Conservation (phyloP, 306 rosid species). For the Bauhinia variegata region DNA sequence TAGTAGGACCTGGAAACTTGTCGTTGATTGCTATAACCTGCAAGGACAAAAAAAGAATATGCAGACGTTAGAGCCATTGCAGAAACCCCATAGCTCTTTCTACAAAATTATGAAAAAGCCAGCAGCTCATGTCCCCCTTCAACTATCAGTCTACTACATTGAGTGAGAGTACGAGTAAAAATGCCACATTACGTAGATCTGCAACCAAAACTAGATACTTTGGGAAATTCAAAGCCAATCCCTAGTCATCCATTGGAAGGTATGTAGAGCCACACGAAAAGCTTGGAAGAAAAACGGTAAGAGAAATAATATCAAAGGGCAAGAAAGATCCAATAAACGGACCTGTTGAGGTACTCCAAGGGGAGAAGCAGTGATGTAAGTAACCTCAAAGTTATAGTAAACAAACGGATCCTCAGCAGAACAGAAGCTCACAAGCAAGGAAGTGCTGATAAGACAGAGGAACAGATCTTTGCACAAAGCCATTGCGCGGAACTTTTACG, state of each 20-base stretch:
- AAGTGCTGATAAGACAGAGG: slow-evolving; percentile 38
- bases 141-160: no score
- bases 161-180: no score
- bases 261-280: slow-evolving; percentile 18
- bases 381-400: slow-evolving; percentile 47
- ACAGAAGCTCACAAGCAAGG: slow-evolving; percentile 43
- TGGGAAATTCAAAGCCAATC: slow-evolving; percentile 35
- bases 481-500: slow-evolving; percentile 34
- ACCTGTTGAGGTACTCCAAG: slow-evolving; percentile 61
- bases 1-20: slow-evolving; percentile 83
- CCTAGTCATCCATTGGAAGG: slow-evolving; percentile 25
- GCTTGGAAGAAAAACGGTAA: background rate
- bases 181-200: slow-evolving; percentile 36
- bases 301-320: background rate
- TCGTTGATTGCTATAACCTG: slow-evolving; percentile 90
- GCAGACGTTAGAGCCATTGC: slow-evolving; percentile 28
- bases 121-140: no score
- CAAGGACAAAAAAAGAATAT: slow-evolving; percentile 25
- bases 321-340: slow-evolving; percentile 27
- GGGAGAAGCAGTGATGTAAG: slow-evolving; percentile 61
- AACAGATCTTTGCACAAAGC: slow-evolving; percentile 36
- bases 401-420: slow-evolving; percentile 55
- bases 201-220: slow-evolving; percentile 38
- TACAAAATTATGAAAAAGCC: no score
- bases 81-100: no score